Evolutionary conservation across 1,284 basidiomycete genomes (phyloP), one percentile per base, ranked within the genome.

Genomic region (Austroboletus niveus): DNA sequence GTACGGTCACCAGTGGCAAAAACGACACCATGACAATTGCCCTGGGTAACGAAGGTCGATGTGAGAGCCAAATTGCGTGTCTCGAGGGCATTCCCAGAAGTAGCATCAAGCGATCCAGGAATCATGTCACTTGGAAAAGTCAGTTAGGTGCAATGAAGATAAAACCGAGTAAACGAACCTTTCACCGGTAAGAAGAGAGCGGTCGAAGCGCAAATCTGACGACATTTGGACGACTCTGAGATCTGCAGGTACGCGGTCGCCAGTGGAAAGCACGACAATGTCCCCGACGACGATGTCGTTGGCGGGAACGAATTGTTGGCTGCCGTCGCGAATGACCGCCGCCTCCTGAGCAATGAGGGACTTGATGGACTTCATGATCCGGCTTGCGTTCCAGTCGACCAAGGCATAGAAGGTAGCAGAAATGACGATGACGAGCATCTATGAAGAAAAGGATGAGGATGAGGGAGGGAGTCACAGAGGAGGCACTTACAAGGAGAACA

Each of bases 221-320:
- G 73, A 76, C 47, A 66, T 68, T 24, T 80, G 69, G 42, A 87
- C 75, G 7, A 94, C 75, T 27, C 92, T 81, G 15, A 94, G 73
- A 60, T 94, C 92, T 1, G 92, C 92, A 0, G 92, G 92, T 6
- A 94, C 79, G 12, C 90, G 84, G 66, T 94, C 89, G 12, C 92
- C 83, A 1, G 82, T 78, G 11, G 78, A 74, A 62, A 94, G 87
- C 0, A 81, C 80, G 48, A 94, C 84, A 15, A 94, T 73, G 63
- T 94, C 92, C 9, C 92, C 92, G 0, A 89, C 88, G 0, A 92
- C 85, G 17, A 94, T 80, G 46, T 91, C 86, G 58, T 89, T 87
- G 22, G 89, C 90, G 9, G 84, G 75, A 5, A 89, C 69, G 44
- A 81, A 80, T 32, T 79, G 72, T 27, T 79, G 75, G 48, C 79